These are phyloP conservation scores for Aspergillus sp. DNA, from an alignment of 2,329 filamentous ascomycete genomes.

Conservation along the genomic window DNA sequence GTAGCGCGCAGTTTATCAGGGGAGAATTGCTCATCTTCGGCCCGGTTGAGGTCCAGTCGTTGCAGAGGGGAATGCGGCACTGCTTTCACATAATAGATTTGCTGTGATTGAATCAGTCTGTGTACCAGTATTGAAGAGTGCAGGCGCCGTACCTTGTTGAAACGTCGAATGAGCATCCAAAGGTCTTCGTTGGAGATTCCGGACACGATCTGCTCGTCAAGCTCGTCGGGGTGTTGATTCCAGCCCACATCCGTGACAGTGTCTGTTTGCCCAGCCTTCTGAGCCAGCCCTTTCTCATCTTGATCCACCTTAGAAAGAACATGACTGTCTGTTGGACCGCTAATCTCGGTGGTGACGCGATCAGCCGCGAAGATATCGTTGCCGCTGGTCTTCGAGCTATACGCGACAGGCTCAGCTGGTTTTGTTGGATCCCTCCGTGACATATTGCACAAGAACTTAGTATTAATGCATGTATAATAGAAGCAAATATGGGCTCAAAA, in stretches of 20 bases:
- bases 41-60: conserved; percentile 75
- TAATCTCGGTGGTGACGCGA: conserved; percentile 3
- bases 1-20: conserved; percentile 80
- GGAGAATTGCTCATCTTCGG: conserved; percentile 80
- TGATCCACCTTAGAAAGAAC: conserved; percentile 17
- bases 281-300: conserved; percentile 22
- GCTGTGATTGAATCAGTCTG: conserved; percentile 38
- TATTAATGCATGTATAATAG: background rate
- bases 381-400: conserved; percentile 8
- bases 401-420: background rate
- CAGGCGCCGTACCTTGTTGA: conserved; percentile 63
- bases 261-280: conserved; percentile 16
- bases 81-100: conserved; percentile 72
- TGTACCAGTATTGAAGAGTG: too few species aligned
- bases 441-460: background rate
- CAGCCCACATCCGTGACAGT: conserved; percentile 20
- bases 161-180: conserved; percentile 70
- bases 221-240: conserved; percentile 10
- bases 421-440: background rate
- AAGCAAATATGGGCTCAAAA: background rate
- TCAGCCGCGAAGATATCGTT: conserved; percentile 3
- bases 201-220: conserved; percentile 17
- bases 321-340: conserved; percentile 22
- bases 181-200: conserved; percentile 65
- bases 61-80: conserved; percentile 62